Evolutionary conservation across 495 filamentous ascomycete species (phyloP).

Genomic region (Tirmania nivea): DNA sequence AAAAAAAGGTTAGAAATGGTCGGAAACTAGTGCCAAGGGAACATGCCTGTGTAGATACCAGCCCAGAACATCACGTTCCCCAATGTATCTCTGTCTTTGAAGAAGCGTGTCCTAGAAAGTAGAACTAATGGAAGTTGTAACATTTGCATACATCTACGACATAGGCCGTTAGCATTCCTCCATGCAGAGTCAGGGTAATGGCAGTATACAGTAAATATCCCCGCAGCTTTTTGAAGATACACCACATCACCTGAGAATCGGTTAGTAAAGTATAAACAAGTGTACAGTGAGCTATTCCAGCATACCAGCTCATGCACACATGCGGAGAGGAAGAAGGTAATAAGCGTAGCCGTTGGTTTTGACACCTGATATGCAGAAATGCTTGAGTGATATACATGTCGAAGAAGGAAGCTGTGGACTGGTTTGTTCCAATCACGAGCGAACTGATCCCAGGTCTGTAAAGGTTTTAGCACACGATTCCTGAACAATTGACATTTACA

Average conservation of each 20-base stretch:
- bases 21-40: background rate
- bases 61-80: conserved; percentile 60
- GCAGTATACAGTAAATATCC: conserved; percentile 38
- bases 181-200: background rate
- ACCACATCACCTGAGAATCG: conserved; percentile 35
- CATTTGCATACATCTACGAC: conserved; percentile 36
- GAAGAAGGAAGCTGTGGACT: conserved; percentile 48
- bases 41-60: conserved; percentile 27
- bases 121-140: conserved; percentile 42
- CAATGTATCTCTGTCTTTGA: conserved; percentile 35
- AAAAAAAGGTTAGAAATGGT: background rate
- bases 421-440: conserved; percentile 55
- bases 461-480: background rate
- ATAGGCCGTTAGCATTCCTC: background rate
- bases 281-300: too few species aligned
- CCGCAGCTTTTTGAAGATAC: conserved; percentile 52
- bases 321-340: conserved; percentile 50
- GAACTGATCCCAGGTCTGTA: conserved; percentile 15
- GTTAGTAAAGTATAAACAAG: too few species aligned
- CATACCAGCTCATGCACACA: conserved; percentile 41
- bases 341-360: conserved; percentile 44
- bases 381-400: conserved; percentile 53
- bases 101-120: conserved; percentile 37
- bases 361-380: conserved; percentile 48
- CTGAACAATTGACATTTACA: background rate